Evolutionary conservation across 1,139 yeast species (phyloP), one percentile per base, ranked within the genome.

Genomic region (Zhuliangozyma blackwelliae): DNA sequence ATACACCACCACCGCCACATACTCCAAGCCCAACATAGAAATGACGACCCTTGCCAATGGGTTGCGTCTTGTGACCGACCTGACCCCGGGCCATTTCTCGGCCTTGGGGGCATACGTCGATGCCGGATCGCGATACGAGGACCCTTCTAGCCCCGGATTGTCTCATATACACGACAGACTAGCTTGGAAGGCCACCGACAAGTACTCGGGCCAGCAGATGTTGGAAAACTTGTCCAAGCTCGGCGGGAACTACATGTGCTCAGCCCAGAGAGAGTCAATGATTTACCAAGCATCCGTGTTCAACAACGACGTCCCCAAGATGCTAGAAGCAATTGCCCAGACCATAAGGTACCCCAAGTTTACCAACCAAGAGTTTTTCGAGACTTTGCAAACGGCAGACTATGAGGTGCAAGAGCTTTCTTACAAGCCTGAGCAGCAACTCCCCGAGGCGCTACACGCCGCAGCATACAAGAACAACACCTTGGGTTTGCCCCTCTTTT

Each of bases 161-260:
- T 82, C 95, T 6, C 97, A 92, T 56, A 65, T 92, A 22, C 66
- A 82, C 48, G 98, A 92, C 55, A 72, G 96, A 41, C 61, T 92
- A 55, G 92, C 97, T 0, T 92, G 87, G 76, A 86, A 82, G 59
- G 78, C 94, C 5, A 88, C 97, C 0, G 61, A 70, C 32, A 67
- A 75, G 38, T 69, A 75, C 41, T 53, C 77, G 2, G 90, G 89
- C 3, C 62, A 72, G 27, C 75, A 83, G 40, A 86, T 92, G 88
- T 72, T 86, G 49, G 84, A 84, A 47, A 74, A 76, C 27, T 68
- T 92, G 46, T 89, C 88, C 38, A 70, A 79, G 36, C 63, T 92
- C 38, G 98, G 98, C 31, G 98, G 98, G 10, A 92, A 90, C 59
- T 89, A 85, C 60, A 90, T 88, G 79, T 86, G 96, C 54, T 83